Evolutionary conservation across 306 rosid species (phyloP).

Genomic region (Sicyos baderoa): DNA sequence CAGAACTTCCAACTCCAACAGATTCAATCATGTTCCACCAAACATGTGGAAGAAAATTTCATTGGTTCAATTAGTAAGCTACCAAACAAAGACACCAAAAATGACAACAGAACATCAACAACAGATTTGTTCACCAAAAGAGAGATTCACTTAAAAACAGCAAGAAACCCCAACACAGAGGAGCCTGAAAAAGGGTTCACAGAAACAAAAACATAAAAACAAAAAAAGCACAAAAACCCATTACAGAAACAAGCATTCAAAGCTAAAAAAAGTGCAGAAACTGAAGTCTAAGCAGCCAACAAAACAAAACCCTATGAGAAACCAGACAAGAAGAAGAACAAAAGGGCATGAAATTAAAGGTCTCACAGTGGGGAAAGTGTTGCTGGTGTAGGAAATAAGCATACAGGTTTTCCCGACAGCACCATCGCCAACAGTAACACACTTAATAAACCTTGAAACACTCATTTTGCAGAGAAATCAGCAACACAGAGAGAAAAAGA

Average conservation of each 20-base stretch:
- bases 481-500: too few species aligned
- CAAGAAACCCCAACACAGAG: background rate
- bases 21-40: slow-evolving; percentile 1
- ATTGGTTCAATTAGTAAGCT: background rate
- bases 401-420: slow-evolving; percentile 97
- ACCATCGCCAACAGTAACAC: slow-evolving; percentile 93
- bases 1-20: background rate
- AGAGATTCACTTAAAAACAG: background rate
- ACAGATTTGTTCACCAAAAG: background rate
- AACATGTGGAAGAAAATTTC: background rate
- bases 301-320: background rate
- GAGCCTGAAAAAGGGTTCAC: background rate
- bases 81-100: background rate
- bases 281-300: too few species aligned
- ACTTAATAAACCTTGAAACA: slow-evolving; percentile 91
- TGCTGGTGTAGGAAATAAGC: slow-evolving; percentile 77
- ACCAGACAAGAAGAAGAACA: slow-evolving; percentile 17
- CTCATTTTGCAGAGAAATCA: too few species aligned
- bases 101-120: background rate
- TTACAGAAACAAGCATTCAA: slow-evolving; percentile 5
- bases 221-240: background rate
- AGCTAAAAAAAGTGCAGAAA: background rate
- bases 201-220: background rate
- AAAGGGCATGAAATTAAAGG: slow-evolving; percentile 3
- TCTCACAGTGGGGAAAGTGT: slow-evolving; percentile 92